Percentiles rank a stretch among this genome's conserved stretches.
Evolutionary conservation across 2,329 filamentous ascomycete genomes (phyloP).

Genomic region (Monosporascus sp.): DNA sequence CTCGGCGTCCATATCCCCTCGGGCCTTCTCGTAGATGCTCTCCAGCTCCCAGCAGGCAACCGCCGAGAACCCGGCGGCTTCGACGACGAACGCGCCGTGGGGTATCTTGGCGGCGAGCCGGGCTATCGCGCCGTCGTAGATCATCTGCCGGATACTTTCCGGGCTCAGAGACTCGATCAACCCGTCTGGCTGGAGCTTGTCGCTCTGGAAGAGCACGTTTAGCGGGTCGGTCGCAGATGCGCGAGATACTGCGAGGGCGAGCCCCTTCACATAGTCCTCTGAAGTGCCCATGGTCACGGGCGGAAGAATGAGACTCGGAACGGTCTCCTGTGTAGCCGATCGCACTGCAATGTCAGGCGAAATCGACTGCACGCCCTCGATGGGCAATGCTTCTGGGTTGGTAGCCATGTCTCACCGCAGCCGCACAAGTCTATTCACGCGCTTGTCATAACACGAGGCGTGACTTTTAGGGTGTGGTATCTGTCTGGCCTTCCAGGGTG

Average conservation of each 20-base stretch:
- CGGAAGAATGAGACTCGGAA: background rate
- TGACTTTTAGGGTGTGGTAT: no score
- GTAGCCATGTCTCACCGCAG: background rate
- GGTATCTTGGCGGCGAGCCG: constrained; percentile 6
- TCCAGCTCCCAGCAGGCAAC: constrained; percentile 12
- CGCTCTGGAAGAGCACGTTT: constrained; percentile 5
- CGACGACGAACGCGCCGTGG: constrained; percentile 11
- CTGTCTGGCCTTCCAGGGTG: no score
- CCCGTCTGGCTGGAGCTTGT: constrained; percentile 4
- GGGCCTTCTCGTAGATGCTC: background rate
- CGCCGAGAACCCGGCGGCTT: constrained; percentile 13
- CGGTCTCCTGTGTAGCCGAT: background rate
- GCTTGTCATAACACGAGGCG: no score
- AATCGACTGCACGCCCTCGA: background rate
- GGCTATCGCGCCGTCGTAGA: background rate
- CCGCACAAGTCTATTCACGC: no score
- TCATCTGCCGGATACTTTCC: background rate
- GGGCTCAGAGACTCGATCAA: background rate
- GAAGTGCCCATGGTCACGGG: constrained; percentile 10
- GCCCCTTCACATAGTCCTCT: constrained; percentile 6
- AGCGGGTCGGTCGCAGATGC: constrained; percentile 7
- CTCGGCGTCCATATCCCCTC: background rate
- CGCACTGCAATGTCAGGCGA: background rate
- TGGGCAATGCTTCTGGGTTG: background rate
- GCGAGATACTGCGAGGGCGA: constrained; percentile 5